A percentile compares a stretch with the other conserved stretches of the same genome.
These are phyloP conservation scores for Candida broadrunensis DNA, from an alignment of 805 yeast genomes.

Conservation along the genomic window DNA sequence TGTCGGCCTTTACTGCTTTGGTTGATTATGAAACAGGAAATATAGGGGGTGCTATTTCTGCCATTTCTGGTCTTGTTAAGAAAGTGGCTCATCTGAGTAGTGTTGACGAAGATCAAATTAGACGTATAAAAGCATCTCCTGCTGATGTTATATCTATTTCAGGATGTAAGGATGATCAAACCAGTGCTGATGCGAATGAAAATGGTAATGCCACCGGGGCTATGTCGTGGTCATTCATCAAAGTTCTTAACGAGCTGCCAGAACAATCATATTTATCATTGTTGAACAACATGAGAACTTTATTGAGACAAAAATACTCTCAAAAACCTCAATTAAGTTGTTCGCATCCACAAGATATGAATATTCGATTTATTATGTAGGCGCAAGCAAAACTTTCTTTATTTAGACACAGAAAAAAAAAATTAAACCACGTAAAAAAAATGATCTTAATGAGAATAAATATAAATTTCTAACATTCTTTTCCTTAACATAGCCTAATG, in stretches of 20 bases:
- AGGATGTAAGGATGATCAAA: conserved; percentile 41
- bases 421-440: too few species aligned
- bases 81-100: conserved; percentile 20
- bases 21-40: conserved; percentile 31
- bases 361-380: conserved; percentile 29
- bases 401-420: too few species aligned
- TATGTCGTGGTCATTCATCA: conserved; percentile 37
- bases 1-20: conserved; percentile 30
- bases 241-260: conserved; percentile 22
- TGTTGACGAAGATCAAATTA: conserved; percentile 22
- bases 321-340: conserved; percentile 41
- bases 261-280: conserved; percentile 33
- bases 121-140: conserved; percentile 29
- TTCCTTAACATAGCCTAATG: conserved; percentile 9
- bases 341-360: conserved; percentile 39
- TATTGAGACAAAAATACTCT: conserved; percentile 28
- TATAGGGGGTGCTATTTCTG: conserved; percentile 35
- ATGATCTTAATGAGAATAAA: too few species aligned
- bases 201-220: conserved; percentile 37
- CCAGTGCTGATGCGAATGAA: conserved; percentile 37
- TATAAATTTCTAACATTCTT: too few species aligned
- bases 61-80: conserved; percentile 32
- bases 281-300: conserved; percentile 34
- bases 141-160: conserved; percentile 36
- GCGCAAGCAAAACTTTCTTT: too few species aligned